Conservation (phyloP, 2,329 filamentous ascomycete genomes). For the Colletotrichum lupini region DNA sequence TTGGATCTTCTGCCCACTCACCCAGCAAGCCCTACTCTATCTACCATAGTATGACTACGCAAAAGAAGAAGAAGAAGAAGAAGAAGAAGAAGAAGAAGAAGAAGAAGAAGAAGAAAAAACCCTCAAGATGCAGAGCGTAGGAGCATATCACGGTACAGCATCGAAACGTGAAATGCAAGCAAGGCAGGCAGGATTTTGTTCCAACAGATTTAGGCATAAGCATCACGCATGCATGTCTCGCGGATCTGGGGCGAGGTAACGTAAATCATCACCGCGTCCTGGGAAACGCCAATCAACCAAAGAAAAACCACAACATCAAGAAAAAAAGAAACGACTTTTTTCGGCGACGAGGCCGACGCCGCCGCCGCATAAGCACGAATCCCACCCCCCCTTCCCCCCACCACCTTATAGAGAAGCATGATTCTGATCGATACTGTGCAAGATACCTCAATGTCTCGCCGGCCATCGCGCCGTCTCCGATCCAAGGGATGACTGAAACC, state of each 20-base stretch:
- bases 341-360: background rate
- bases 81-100: background rate
- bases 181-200: background rate
- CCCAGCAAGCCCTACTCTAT: background rate
- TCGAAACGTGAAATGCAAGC: background rate
- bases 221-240: background rate
- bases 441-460: background rate
- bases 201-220: background rate
- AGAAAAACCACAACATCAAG: too few relatives aligned
- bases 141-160: background rate
- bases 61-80: background rate
- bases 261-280: background rate
- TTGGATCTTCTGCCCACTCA: background rate
- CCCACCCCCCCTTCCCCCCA: too few relatives aligned
- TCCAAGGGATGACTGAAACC: slow-evolving; percentile 23
- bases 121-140: background rate
- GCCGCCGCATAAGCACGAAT: background rate
- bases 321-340: background rate
- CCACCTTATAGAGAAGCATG: background rate
- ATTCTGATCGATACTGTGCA: background rate
- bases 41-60: background rate
- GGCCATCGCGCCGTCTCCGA: background rate
- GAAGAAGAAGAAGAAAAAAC: background rate
- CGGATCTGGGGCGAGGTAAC: background rate
- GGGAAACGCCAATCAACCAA: too few relatives aligned